Evolutionary conservation across 345 rosid genomes (phyloP), one percentile per base, ranked within the genome.

Genomic region (Moricandia moricandioides): DNA sequence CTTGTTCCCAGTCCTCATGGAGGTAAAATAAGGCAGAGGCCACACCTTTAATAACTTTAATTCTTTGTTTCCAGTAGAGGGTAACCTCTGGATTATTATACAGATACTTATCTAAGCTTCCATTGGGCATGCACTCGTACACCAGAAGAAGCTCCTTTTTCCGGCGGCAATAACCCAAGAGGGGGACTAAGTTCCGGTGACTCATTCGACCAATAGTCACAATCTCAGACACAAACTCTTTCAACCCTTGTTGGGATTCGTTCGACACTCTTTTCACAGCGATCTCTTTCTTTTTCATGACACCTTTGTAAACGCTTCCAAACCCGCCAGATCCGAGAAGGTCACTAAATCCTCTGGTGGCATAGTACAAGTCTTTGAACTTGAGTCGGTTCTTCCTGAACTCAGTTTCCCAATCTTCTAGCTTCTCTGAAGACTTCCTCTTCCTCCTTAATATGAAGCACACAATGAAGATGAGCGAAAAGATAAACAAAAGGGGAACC

Each of bases 221-320:
- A 5, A 95, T 90, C 83, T 95, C 97, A 1, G 99, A 83, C n/a
- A 83, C 87, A 62, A 94, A 92, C 82, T 95, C 91, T 27, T 85
- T 90, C 76, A 94, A 62, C 9, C 98, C 98, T 79, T 94, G 98
- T 35, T 78, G 81, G 2, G 98, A 94, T 70, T 89, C 89, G 45
- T 85, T 85, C 3, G 91, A 87, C 17, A 94, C 82, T 72, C 85
- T 81, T 79, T 94, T 94, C 29, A 94, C 98, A 0, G 98, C 97
- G 8, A 91, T 83, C 70, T 84, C 55, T 16, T 49, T 49, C 55
- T 49, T 16, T 16, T 8, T 49, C 18, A 49, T 16, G 11, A 49
- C 24, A 16, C 55, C 55, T 49, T 16, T 49, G 55, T 47, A 47
- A 47, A 47, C 54, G 18, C 54, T 47, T 6, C 54, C 54, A 47